Conservation (phyloP, 139 green algal genomes). For the Pseudopediastrum boryanum region DNA sequence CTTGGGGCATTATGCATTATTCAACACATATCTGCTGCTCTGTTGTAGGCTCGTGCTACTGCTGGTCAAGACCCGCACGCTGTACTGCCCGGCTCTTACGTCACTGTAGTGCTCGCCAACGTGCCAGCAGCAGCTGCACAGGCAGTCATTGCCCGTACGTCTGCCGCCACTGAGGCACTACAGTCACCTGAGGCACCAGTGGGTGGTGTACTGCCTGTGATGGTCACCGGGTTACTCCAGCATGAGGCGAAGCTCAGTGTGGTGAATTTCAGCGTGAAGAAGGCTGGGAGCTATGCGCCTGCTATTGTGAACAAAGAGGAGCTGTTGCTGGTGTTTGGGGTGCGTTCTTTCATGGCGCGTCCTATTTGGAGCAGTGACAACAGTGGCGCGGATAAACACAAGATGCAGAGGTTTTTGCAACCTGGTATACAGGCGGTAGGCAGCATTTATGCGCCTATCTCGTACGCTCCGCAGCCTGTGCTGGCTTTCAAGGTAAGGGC, state of each 20-base stretch:
- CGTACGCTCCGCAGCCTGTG: slow-evolving; percentile 84
- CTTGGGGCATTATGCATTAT: too few species aligned
- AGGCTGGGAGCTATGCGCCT: slow-evolving; percentile 53
- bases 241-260: slow-evolving; percentile 94
- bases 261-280: slow-evolving; percentile 80
- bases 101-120: slow-evolving; percentile 66
- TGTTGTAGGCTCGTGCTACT: slow-evolving; percentile 35
- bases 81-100: slow-evolving; percentile 69
- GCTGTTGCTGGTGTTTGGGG: slow-evolving; percentile 72
- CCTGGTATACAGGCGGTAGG: slow-evolving; percentile 56
- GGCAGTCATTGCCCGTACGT: slow-evolving; percentile 49
- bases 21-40: too few species aligned
- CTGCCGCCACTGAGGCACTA: slow-evolving; percentile 24
- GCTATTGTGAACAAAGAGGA: slow-evolving; percentile 83
- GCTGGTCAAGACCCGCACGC: slow-evolving; percentile 44
- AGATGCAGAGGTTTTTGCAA: slow-evolving; percentile 93
- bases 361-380: slow-evolving; percentile 72
- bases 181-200: slow-evolving; percentile 3
- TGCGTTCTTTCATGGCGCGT: slow-evolving; percentile 51
- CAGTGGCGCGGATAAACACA: slow-evolving; percentile 87
- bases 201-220: slow-evolving; percentile 51
- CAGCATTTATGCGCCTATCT: slow-evolving; percentile 87
- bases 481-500: slow-evolving; percentile 83
- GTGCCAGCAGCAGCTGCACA: slow-evolving; percentile 60
- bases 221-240: slow-evolving; percentile 82